Conservation (phyloP, 257 asterid genomes). For the Sherardia arvensis region DNA sequence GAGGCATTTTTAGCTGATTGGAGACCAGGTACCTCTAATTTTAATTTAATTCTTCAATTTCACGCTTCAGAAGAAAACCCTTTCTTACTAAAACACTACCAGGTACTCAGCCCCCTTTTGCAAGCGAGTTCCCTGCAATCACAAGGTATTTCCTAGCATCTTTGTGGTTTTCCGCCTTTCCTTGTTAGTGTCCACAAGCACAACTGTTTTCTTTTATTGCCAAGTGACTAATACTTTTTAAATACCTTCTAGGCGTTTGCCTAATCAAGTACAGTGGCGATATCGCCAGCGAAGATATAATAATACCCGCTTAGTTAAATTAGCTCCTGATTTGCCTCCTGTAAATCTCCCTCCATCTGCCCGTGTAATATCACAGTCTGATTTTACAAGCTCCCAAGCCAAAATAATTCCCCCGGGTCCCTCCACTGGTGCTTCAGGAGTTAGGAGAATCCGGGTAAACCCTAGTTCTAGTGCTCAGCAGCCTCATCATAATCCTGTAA, state of each 20-base stretch:
- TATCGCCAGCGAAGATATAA: conserved; percentile 57
- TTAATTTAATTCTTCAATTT: conserved; percentile 21
- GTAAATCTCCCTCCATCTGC: conserved; percentile 97
- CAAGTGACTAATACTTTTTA: conserved; percentile 15
- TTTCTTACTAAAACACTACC: conserved; percentile 21
- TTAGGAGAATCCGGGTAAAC: conserved; percentile 16
- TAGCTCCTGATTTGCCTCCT: conserved; percentile 92
- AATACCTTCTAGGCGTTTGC: conserved; percentile 37
- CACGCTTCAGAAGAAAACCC: conserved; percentile 7
- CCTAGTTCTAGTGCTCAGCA: conserved; percentile 27
- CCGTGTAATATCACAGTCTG: conserved; percentile 84
- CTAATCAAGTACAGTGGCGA: conserved; percentile 33
- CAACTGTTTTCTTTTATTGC: too few species aligned
- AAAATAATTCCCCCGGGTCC: conserved; percentile 21
- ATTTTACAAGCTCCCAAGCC: conserved; percentile 53
- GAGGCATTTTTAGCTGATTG: conserved; percentile 97
- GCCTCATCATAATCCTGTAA: conserved; percentile 25
- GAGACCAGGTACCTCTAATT: conserved; percentile 48
- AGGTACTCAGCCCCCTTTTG: conserved; percentile 23
- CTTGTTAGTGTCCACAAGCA: neutral
- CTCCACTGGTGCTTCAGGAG: conserved; percentile 20
- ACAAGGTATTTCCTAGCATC: conserved; percentile 34
- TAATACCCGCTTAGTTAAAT: conserved; percentile 60
- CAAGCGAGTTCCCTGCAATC: conserved; percentile 34
- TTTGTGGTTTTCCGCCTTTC: neutral